phyloP scores from a whole-genome alignment of 192 early-diverging fungal species.

The Umbelopsis sp. region DNA sequence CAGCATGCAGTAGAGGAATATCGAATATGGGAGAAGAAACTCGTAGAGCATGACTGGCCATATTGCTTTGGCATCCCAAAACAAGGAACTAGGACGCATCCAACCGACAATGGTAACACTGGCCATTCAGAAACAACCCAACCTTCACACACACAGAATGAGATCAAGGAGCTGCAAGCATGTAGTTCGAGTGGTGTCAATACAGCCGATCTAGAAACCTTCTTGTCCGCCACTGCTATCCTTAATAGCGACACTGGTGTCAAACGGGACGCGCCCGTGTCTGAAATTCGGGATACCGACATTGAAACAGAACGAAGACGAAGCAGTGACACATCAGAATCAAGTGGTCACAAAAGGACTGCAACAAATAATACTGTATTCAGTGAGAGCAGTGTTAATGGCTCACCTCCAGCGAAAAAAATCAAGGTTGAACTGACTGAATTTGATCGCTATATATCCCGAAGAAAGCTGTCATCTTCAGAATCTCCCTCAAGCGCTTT shows the following conservation, averaged over 20 bases:
- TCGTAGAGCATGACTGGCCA: conserved; percentile 82
- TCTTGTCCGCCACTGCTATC: conserved; percentile 4
- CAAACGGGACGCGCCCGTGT: background rate
- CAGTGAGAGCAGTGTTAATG: conserved; percentile 3
- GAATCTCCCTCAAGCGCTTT: conserved; percentile 16
- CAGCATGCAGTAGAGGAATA: conserved; percentile 71
- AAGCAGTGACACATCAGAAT: background rate
- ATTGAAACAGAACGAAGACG: conserved; percentile 5
- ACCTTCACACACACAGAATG: background rate
- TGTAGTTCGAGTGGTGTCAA: conserved; percentile 5
- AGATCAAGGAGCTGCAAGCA: background rate
- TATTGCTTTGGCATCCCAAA: conserved; percentile 75
- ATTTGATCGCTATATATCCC: conserved; percentile 1
- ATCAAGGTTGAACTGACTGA: conserved; percentile 21
- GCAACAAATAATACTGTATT: background rate
- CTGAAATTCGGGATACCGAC: conserved; percentile 4
- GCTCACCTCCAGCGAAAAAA: background rate
- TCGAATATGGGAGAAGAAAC: conserved; percentile 68
- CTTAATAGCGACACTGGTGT: background rate
- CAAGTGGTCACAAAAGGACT: conserved; percentile 1
- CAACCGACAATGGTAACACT: background rate
- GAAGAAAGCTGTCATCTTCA: conserved; percentile 15
- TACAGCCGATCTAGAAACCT: background rate
- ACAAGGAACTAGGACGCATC: background rate
- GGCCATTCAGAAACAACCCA: background rate